These are phyloP conservation scores for Phytophthora melonis DNA, from an alignment of 352 stramenopile genomes.

Conservation along the genomic window DNA sequence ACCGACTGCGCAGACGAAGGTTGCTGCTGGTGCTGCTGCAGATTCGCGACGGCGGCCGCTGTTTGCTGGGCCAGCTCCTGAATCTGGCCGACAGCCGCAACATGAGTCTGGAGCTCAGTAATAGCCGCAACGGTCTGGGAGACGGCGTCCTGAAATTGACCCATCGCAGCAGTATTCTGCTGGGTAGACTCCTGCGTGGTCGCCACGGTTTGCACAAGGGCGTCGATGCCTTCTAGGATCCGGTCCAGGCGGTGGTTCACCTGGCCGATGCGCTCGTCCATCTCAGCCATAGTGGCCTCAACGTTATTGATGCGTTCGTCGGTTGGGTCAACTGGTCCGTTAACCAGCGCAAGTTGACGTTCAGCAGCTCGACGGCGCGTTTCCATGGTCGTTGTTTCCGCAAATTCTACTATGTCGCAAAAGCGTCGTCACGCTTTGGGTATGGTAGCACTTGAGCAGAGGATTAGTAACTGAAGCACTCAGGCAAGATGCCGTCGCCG, in stretches of 20 bases:
- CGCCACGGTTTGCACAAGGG: not conserved
- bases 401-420: conserved; percentile 30
- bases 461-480: no score
- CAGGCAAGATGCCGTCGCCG: no score
- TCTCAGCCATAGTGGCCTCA: not conserved
- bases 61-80: conserved; percentile 14
- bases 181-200: conserved; percentile 1
- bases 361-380: not conserved
- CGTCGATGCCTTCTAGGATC: conserved; percentile 14
- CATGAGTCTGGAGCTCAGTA: not conserved
- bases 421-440: no score
- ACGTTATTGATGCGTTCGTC: not conserved
- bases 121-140: conserved; percentile 8
- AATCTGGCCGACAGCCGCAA: not conserved
- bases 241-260: conserved; percentile 15
- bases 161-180: conserved; percentile 1
- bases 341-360: conserved; percentile 1
- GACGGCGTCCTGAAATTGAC: conserved; percentile 1
- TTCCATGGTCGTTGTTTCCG: conserved; percentile 19
- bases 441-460: no score
- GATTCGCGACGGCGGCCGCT: not conserved
- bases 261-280: conserved; percentile 10
- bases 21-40: not conserved
- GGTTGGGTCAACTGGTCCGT: conserved; percentile 1
- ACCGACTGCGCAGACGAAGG: no score